Percentiles rank a stretch among this genome's conserved stretches.
phyloP scores from a whole-genome alignment of 2,329 filamentous ascomycete species.

The Dactylella cylindrospora region DNA sequence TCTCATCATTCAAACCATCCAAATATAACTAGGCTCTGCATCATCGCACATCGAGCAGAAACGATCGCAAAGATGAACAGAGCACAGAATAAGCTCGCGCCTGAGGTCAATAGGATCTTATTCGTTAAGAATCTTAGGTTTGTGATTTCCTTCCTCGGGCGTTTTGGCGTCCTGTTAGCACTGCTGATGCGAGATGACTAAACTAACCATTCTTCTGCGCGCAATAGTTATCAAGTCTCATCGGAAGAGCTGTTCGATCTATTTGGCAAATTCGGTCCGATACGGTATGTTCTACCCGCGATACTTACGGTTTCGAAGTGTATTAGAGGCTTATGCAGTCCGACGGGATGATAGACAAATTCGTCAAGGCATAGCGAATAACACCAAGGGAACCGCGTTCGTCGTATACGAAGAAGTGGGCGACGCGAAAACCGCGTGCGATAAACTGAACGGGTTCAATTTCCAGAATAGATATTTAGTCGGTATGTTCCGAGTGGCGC shows the following conservation, averaged over 20 bases:
- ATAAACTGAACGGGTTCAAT: slow-evolving; percentile 99
- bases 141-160: slow-evolving; percentile 50
- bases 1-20: slow-evolving; percentile 5
- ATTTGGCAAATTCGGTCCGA: slow-evolving; percentile 95
- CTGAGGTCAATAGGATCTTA: slow-evolving; percentile 99
- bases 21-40: too few species aligned
- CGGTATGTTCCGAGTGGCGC: slow-evolving; percentile 63
- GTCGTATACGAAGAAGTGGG: slow-evolving; percentile 99
- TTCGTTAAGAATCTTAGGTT: slow-evolving; percentile 99
- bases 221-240: slow-evolving; percentile 89
- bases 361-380: slow-evolving; percentile 93
- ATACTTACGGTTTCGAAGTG: too few species aligned
- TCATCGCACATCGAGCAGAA: slow-evolving; percentile 2
- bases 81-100: slow-evolving; percentile 85
- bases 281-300: slow-evolving; percentile 67
- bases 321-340: too few species aligned
- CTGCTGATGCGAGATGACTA: not conserved
- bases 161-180: not conserved
- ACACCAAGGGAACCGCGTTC: slow-evolving; percentile 97
- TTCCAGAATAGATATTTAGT: slow-evolving; percentile 99
- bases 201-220: slow-evolving; percentile 13
- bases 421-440: slow-evolving; percentile 97
- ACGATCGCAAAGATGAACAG: slow-evolving; percentile 79
- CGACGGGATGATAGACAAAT: too few species aligned
- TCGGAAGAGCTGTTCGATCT: slow-evolving; percentile 97